These are phyloP conservation scores for Hanseniaspora meyeri DNA, from an alignment of 805 yeast genomes.

Conservation along the genomic window DNA sequence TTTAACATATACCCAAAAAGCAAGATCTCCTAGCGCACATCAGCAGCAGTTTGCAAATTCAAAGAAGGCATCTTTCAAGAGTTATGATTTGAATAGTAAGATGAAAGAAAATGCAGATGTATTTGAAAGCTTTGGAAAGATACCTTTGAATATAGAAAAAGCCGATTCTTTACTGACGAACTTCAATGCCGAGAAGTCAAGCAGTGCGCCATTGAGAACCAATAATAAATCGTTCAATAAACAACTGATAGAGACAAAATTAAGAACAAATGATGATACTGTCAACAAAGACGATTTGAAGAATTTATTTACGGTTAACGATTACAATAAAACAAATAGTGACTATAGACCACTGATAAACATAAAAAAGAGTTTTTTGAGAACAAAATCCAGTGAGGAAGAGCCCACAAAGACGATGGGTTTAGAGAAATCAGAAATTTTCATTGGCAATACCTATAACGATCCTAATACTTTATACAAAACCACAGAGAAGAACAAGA, in stretches of 20 bases:
- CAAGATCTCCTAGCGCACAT: not conserved
- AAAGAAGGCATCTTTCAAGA: not conserved
- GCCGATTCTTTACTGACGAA: not conserved
- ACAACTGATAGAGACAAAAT: not conserved
- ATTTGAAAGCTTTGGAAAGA: not conserved
- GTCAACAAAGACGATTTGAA: slow-evolving; percentile 2
- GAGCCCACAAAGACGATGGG: not conserved
- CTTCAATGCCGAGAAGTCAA: slow-evolving; percentile 8
- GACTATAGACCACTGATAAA: slow-evolving; percentile 8
- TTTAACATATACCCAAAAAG: not conserved
- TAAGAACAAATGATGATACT: not conserved
- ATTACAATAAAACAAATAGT: not conserved
- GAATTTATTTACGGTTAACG: slow-evolving; percentile 1
- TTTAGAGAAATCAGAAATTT: not conserved
- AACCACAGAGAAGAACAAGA: slow-evolving; percentile 26
- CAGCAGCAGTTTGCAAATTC: not conserved
- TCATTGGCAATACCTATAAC: slow-evolving; percentile 18
- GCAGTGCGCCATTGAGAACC: slow-evolving; percentile 8
- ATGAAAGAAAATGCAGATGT: slow-evolving; percentile 2
- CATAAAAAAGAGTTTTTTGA: slow-evolving; percentile 5
- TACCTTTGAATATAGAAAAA: not conserved
- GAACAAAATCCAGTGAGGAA: not conserved
- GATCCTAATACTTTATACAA: slow-evolving; percentile 25
- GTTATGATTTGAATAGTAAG: not conserved
- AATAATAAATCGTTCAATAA: not conserved